Base-by-base conservation (phyloP, 1,284 basidiomycete species). In the Apiotrichum mycotoxinovorans region DNA sequence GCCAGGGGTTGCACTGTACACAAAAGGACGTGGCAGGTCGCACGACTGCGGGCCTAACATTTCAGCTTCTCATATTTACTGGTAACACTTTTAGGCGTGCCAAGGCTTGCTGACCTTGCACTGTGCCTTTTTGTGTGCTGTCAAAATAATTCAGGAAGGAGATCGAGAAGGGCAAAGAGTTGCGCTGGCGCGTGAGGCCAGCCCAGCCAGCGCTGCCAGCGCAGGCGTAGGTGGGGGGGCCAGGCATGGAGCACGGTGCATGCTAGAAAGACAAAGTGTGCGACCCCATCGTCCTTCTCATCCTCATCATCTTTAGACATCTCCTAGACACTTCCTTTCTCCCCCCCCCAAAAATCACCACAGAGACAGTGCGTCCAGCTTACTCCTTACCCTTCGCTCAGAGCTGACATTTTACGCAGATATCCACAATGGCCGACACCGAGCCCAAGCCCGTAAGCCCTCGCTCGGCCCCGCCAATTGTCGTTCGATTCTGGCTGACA, bases 371-470 rank as follows among this genome's bases (percentile, higher is more conserved):
- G n/a, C 9, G 44, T 30, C 30, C 12, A 8, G 25, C 45, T 30
- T 30, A 3, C n/a, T 17, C 27, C 23, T 22, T n/a, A n/a, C n/a
- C 43, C 15, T 27, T 30, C 43, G 23, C 26, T 20, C 20, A n/a
- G n/a, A n/a, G 33, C 46, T 48, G 34, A 48, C 46, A 10, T 37
- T 20, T n/a, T 22, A 12, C 40, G 35, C 46, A 61, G 46, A 56
- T 35, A 42, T 25, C n/a, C 45, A 46, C 46, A 27, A 62, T 62
- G 61, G 61, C 61, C 33, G 61, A 62, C 61, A 62, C 60, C 38
- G 60, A 58, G 57, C 54, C 60, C 54, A 59, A 62, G 61, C 54
- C 61, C 37, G 61, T 62, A 4, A 0, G 44, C 38, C 2, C 18
- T 38, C 3, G n/a, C 26, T 10, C 47, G n/a, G n/a, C n/a, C 10